Percentiles rank a stretch among this genome's conserved stretches.
Conservation (phyloP, 768 basidiomycete genomes). For the Dioszegia crocea region DNA sequence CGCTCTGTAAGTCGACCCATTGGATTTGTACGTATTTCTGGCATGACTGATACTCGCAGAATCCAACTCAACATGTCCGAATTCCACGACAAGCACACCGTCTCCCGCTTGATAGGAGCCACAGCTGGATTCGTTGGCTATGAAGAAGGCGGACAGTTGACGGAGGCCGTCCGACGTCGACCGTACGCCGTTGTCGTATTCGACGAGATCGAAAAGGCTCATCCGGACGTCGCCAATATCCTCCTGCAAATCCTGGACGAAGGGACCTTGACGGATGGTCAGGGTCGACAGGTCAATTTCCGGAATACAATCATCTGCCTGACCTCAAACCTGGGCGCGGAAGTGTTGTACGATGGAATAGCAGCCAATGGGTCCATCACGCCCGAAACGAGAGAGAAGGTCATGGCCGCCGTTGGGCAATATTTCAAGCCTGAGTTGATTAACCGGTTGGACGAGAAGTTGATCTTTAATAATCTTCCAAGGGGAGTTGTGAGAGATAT, state of each 20-base stretch:
- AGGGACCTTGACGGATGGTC: slow-evolving; percentile 81
- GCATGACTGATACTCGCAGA: slow-evolving; percentile 50
- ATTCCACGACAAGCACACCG: slow-evolving; percentile 88
- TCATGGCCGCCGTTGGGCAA: slow-evolving; percentile 68
- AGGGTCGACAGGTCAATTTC: slow-evolving; percentile 87
- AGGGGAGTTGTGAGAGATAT: slow-evolving; percentile 69
- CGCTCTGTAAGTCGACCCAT: slow-evolving; percentile 62
- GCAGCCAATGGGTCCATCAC: slow-evolving; percentile 64
- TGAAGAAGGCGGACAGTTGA: slow-evolving; percentile 74
- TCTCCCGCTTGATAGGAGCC: slow-evolving; percentile 84
- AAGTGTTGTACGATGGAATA: slow-evolving; percentile 62
- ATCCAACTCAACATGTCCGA: slow-evolving; percentile 97
- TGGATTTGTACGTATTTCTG: too few relatives aligned
- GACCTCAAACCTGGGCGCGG: slow-evolving; percentile 75
- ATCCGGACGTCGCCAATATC: slow-evolving; percentile 86
- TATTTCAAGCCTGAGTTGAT: slow-evolving; percentile 87
- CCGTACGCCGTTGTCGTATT: slow-evolving; percentile 74
- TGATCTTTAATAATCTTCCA: slow-evolving; percentile 82
- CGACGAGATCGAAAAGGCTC: slow-evolving; percentile 85
- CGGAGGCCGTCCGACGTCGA: slow-evolving; percentile 86
- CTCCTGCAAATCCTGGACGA: slow-evolving; percentile 87
- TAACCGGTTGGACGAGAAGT: slow-evolving; percentile 67
- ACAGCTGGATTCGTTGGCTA: slow-evolving; percentile 92
- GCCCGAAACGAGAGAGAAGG: slow-evolving; percentile 60
- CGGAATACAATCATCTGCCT: slow-evolving; percentile 92